Conservation (phyloP, 768 basidiomycete genomes). For the Tricholomella constricta region DNA sequence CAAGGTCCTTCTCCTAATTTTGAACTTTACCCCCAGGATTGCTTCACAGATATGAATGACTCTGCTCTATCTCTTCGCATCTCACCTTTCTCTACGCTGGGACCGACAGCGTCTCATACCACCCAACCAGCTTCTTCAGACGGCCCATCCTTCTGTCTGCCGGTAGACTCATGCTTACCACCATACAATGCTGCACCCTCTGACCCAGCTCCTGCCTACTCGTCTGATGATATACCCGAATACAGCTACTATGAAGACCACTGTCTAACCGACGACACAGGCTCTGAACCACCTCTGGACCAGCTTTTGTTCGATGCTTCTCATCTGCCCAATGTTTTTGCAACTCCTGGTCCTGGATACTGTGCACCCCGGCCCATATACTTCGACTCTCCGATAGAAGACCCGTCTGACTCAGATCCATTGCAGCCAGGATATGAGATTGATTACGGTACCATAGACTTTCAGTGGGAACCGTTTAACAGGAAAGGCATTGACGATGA, state of each 20-base stretch:
- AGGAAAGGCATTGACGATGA: constrained; percentile 22
- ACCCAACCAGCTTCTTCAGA: not conserved
- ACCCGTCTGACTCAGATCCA: constrained; percentile 43
- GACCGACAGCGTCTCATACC: not conserved
- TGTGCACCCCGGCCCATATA: constrained; percentile 38
- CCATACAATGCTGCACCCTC: constrained; percentile 11
- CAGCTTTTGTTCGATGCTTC: constrained; percentile 13
- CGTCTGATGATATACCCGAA: constrained; percentile 20
- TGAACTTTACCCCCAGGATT: not conserved
- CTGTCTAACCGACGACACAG: constrained; percentile 15
- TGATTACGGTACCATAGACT: constrained; percentile 46
- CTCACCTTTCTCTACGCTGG: not conserved
- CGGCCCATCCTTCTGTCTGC: not conserved
- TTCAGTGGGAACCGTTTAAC: constrained; percentile 58
- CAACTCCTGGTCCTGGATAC: constrained; percentile 52
- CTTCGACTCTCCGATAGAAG: constrained; percentile 55
- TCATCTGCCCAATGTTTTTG: constrained; percentile 31
- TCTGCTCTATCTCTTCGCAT: not conserved
- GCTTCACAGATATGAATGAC: not conserved
- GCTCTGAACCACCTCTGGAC: constrained; percentile 15
- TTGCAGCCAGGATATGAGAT: constrained; percentile 37
- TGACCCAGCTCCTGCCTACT: constrained; percentile 19
- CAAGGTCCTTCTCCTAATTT: not conserved
- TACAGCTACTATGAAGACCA: constrained; percentile 15
- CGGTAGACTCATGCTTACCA: constrained; percentile 10